A percentile compares a stretch with the other conserved stretches of the same genome.
These are phyloP conservation scores for Pelargonium fulgidum DNA, from an alignment of 441 rosid species.

Conservation along the genomic window DNA sequence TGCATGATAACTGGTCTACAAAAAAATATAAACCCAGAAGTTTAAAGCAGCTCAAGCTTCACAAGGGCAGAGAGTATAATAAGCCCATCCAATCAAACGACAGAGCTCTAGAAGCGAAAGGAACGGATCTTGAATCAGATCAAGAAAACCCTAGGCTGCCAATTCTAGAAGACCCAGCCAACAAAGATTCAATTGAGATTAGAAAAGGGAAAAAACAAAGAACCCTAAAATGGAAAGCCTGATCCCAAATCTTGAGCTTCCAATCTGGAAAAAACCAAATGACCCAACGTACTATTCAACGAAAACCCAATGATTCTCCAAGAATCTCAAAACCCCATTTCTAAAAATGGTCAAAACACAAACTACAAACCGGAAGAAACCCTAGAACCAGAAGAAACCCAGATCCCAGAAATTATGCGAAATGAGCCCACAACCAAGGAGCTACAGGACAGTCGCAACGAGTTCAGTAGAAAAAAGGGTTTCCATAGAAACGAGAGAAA, in stretches of 20 bases:
- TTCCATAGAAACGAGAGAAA: constrained; percentile 18
- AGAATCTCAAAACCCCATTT: constrained; percentile 31
- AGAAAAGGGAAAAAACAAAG: constrained; percentile 10
- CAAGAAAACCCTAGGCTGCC: constrained; percentile 31
- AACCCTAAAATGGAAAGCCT: constrained; percentile 15
- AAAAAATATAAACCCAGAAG: constrained; percentile 20
- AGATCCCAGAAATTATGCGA: constrained; percentile 49
- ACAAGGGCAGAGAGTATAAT: constrained; percentile 21
- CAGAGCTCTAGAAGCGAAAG: constrained; percentile 28
- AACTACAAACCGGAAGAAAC: constrained; percentile 38
- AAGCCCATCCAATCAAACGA: constrained; percentile 40
- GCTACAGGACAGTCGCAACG: constrained; percentile 17
- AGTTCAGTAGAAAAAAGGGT: constrained; percentile 16
- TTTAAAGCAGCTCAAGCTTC: constrained; percentile 26
- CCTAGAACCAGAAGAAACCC: constrained; percentile 49
- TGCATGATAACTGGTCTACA: constrained; percentile 53
- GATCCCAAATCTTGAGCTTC: constrained; percentile 8
- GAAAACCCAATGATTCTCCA: constrained; percentile 22
- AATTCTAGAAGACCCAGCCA: constrained; percentile 24
- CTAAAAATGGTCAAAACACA: constrained; percentile 28
- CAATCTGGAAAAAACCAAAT: neutral
- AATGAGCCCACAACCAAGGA: constrained; percentile 20
- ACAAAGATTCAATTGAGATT: constrained; percentile 17
- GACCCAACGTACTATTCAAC: constrained; percentile 16
- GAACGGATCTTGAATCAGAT: constrained; percentile 36